Base-by-base conservation (phyloP, 176 grass and related monocot species). In the Ampelocalamus luodianensis region DNA sequence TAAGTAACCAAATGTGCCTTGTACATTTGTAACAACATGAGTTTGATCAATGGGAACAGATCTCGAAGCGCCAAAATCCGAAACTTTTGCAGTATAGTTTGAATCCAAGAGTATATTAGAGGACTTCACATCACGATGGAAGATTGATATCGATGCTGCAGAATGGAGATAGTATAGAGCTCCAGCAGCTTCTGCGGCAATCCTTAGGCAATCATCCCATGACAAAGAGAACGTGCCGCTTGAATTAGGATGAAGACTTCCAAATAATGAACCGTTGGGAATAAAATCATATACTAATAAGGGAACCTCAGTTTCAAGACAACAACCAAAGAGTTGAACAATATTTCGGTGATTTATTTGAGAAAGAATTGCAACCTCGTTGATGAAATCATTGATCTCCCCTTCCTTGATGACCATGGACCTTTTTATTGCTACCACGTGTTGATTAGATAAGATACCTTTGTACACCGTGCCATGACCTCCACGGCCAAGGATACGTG, bases 391-490 rank as follows among this genome's bases (percentile, higher is more conserved):
- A 34, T 65, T 34, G 6, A 65, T 65, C 26, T 65, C 27, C 0
- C 26, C 4, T 34, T 65, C 13, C 62, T 15, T 16, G 3, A 65
- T 34, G 10, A 32, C 5, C 5, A 15, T 7, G 0, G 62, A 13
- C 4, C 7, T 65, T 34, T 65, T 65, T 6, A 65, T 65, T 1
- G 27, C 62, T 3, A 65, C 62, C 34, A 77, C 77, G 0, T 18
- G 77, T 65, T 79, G 77, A 24, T 79, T 27, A 22, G 77, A 49
- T 36, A n/a, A n/a, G n/a, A n/a, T n/a, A n/a, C n/a, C n/a, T n/a
- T n/a, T n/a, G n/a, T n/a, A n/a, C n/a, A n/a, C 51, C 0, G 1
- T 54, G 4, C 59, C 76, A 48, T 78, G 76, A 4, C 76, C 76
- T 64, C 40, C 76, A 64, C 2, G 14, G 8, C 76, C 76, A 48